These are phyloP conservation scores for Knufia petricola DNA, from an alignment of 2,329 filamentous ascomycete genomes.

Conservation along the genomic window DNA sequence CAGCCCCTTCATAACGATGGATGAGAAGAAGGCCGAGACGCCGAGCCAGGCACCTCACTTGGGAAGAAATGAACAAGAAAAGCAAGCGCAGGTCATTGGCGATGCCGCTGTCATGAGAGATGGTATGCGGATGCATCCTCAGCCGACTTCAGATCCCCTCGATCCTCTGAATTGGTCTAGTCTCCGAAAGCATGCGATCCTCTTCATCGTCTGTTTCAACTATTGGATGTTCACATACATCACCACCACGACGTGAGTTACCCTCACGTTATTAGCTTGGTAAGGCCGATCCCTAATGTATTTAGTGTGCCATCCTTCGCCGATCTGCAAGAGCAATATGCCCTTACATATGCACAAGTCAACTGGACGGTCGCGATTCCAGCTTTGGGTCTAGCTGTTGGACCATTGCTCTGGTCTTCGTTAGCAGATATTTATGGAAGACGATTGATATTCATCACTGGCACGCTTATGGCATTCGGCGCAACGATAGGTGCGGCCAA, in stretches of 20 bases:
- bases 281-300: neutral
- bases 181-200: conserved; percentile 39
- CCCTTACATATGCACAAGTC: conserved; percentile 37
- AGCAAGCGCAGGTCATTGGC: conserved; percentile 1
- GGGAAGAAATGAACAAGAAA: neutral
- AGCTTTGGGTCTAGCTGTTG: conserved; percentile 41
- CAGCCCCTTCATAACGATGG: neutral
- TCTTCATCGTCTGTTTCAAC: conserved; percentile 46
- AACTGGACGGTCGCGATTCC: conserved; percentile 49
- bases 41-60: neutral
- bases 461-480: conserved; percentile 34
- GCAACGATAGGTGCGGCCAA: conserved; percentile 36
- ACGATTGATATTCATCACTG: conserved; percentile 40
- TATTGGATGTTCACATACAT: conserved; percentile 51
- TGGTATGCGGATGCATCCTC: conserved; percentile 31
- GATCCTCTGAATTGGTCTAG: conserved; percentile 48
- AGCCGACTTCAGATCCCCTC: conserved; percentile 37
- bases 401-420: conserved; percentile 43
- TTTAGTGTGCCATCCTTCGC: conserved; percentile 41
- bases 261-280: neutral
- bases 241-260: conserved; percentile 40
- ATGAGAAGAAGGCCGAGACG: neutral
- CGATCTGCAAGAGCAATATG: conserved; percentile 39
- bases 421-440: conserved; percentile 45
- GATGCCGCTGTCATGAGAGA: conserved; percentile 19